Percentiles rank a stretch among this genome's conserved stretches.
Conservation (phyloP, 139 green algal species). For the Haematococcus lacustris region DNA sequence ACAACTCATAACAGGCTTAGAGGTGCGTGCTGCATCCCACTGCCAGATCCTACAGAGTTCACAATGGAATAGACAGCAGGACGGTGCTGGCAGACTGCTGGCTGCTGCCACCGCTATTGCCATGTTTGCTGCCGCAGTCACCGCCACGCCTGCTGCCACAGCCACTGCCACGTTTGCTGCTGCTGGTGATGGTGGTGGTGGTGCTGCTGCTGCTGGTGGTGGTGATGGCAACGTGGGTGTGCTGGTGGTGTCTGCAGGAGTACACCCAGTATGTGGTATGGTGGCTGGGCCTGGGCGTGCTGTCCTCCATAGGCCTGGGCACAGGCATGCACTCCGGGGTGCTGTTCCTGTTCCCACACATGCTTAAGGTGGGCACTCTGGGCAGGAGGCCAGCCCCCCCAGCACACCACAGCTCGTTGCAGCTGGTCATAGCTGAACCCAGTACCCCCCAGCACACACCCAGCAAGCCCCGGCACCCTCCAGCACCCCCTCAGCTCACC, state of each 20-base stretch:
- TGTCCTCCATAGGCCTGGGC: slow-evolving; percentile 85
- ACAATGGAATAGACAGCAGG: background rate
- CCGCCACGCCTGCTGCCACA: background rate
- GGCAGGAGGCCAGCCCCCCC: background rate
- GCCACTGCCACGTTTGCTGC: background rate
- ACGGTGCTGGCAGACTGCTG: background rate
- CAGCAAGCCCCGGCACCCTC: too few relatives aligned
- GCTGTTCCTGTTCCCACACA: slow-evolving; percentile 91
- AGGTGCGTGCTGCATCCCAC: background rate
- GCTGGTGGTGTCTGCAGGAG: background rate
- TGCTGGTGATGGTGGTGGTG: background rate
- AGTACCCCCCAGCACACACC: too few relatives aligned
- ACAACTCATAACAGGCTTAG: too few relatives aligned
- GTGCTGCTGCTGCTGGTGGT: background rate
- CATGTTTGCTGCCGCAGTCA: background rate
- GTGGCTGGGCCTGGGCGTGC: slow-evolving; percentile 81
- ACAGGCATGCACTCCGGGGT: slow-evolving; percentile 90
- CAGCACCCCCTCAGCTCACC: too few relatives aligned
- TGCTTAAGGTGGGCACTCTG: slow-evolving; percentile 68
- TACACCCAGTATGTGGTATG: slow-evolving; percentile 55
- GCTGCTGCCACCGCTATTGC: background rate
- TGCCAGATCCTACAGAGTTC: background rate
- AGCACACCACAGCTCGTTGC: background rate
- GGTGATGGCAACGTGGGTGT: background rate
- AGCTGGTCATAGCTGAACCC: too few relatives aligned